Percentiles rank a stretch among this genome's conserved stretches.
Conservation (phyloP, 305 asterid genomes). For the Vinca major region DNA sequence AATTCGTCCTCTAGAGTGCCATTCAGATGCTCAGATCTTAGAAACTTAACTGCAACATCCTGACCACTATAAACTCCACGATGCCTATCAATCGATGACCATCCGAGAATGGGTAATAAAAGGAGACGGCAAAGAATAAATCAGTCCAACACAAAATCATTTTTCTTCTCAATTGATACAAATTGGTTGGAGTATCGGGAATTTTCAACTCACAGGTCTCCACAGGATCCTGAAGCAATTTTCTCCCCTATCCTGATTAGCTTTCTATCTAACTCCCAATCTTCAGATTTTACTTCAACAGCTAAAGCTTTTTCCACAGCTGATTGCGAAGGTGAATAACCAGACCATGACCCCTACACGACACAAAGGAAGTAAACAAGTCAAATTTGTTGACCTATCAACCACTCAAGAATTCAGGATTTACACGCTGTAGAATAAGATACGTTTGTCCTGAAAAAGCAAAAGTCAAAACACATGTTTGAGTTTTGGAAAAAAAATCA, state of each 20-base stretch:
- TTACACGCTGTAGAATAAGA: background rate
- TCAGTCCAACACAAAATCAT: background rate
- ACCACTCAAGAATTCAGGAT: background rate
- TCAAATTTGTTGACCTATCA: background rate
- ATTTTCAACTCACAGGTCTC: constrained; percentile 61
- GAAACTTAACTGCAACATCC: constrained; percentile 83
- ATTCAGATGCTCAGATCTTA: constrained; percentile 69
- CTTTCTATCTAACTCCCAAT: constrained; percentile 72
- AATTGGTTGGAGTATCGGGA: background rate
- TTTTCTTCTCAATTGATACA: background rate
- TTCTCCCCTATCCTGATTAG: constrained; percentile 64
- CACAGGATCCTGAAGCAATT: constrained; percentile 86
- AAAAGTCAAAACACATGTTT: background rate
- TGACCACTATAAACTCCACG: constrained; percentile 66
- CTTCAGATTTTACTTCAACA: constrained; percentile 32
- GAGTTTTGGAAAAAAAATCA: background rate
- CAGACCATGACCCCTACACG: constrained; percentile 71
- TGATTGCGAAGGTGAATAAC: constrained; percentile 41
- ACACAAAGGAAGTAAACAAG: constrained; percentile 13
- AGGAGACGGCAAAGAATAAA: constrained; percentile 11
- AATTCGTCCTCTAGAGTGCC: constrained; percentile 64
- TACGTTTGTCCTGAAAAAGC: background rate
- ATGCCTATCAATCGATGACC: constrained; percentile 43
- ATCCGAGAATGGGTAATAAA: constrained; percentile 18
- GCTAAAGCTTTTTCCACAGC: constrained; percentile 34